phyloP scores from a whole-genome alignment of 192 early-diverging fungal species.

The Entomortierella lignicola region DNA sequence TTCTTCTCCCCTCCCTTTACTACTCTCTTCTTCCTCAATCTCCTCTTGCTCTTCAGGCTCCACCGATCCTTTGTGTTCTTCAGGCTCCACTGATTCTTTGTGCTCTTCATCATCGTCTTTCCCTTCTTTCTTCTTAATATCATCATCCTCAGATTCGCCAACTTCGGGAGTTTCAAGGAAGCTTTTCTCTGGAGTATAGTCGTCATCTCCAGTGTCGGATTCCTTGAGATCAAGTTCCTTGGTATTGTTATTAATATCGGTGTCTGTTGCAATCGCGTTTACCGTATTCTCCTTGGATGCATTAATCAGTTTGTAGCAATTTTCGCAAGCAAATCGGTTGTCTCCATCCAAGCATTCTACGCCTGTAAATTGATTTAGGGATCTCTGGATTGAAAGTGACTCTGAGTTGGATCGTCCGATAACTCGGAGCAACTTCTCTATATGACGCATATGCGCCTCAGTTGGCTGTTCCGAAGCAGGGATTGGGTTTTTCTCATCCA shows the following conservation, averaged over 20 bases:
- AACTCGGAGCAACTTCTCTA: constrained; percentile 24
- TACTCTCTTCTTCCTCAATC: background rate
- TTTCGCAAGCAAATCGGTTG: constrained; percentile 73
- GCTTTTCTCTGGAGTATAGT: background rate
- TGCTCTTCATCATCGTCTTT: background rate
- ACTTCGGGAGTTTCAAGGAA: background rate
- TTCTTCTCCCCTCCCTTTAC: background rate
- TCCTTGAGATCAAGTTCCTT: background rate
- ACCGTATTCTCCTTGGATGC: constrained; percentile 9
- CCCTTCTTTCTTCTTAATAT: background rate
- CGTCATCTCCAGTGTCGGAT: background rate
- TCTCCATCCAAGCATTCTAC: constrained; percentile 74
- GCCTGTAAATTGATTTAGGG: constrained; percentile 65
- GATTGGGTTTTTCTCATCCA: constrained; percentile 7
- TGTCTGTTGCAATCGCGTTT: background rate
- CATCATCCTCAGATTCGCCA: background rate
- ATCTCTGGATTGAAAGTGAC: constrained; percentile 51
- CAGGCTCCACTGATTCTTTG: background rate
- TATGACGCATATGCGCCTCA: constrained; percentile 27
- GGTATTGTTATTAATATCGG: background rate
- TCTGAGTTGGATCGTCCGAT: constrained; percentile 31
- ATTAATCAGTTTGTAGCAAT: constrained; percentile 62
- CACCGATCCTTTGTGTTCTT: background rate
- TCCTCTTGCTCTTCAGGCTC: constrained; percentile 3
- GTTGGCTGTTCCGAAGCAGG: constrained; percentile 23